Base-by-base conservation (phyloP, 345 rosid species). In the Citrus glauca region DNA sequence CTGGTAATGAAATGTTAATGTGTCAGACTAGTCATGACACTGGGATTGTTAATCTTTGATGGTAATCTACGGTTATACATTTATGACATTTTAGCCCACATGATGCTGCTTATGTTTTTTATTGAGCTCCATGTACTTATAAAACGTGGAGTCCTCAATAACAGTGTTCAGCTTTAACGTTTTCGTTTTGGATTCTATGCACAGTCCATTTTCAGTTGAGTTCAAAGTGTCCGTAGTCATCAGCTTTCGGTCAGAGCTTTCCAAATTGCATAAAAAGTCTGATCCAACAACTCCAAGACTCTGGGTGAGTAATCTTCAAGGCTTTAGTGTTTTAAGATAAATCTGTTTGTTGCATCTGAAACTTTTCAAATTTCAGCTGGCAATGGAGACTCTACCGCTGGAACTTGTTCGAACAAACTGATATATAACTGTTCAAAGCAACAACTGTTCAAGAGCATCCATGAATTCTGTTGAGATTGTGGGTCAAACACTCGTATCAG, bases 271-370 rank as follows among this genome's bases (percentile, higher is more conserved):
- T 62, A 71, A 85, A 9, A 95, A 89, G 80, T 84, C 93, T 32
- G 97, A 93, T 84, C 97, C 99, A 53, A 89, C 87, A 74, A 86
- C 91, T 80, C 99, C 99, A 53, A 87, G 99, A 84, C 84, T 95
- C 6, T 95, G 99, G 99, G 98, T 95, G 81, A 82, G 89, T 66
- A 79, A 73, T 27, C 9, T 67, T 61, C 65, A 67, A 2, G 28
- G 57, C 22, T 19, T 55, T 37, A 10, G 32, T 17, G 38, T 66
- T 55, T 5, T 24, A 17, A 42, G 42, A 60, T 33, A 5, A 2
- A 81, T 19, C 38, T 71, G 33, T 80, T 76, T 72, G 55, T 8
- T 27, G 55, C 4, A 45, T 78, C 82, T 86, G 68, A 74, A 75
- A 28, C 62, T 53, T 79, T 63, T 66, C 14, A 28, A 77, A 53